Evolutionary conservation across 805 yeast species (phyloP).

Genomic region (Candida vartiovaarae): DNA sequence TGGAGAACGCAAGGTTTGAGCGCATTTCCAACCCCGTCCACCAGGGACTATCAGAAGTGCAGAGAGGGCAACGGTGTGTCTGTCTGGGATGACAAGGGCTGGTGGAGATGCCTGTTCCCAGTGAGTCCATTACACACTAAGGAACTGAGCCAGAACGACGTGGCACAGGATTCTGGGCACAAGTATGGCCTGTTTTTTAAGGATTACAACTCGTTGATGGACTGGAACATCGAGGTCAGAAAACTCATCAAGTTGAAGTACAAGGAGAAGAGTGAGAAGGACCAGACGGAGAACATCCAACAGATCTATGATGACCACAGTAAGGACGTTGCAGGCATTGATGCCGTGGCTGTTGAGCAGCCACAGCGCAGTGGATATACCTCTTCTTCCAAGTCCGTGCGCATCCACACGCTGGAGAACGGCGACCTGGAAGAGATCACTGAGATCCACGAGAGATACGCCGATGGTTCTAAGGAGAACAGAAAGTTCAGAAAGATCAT

Average conservation of each 20-base stretch:
- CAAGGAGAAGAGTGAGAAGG: constrained; percentile 18
- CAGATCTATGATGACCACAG: constrained; percentile 21
- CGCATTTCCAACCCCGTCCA: constrained; percentile 53
- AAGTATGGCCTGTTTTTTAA: constrained; percentile 54
- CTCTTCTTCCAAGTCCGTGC: constrained; percentile 32
- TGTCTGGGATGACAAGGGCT: constrained; percentile 78
- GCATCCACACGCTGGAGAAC: constrained; percentile 31
- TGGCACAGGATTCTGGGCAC: constrained; percentile 36
- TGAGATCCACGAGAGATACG: constrained; percentile 29
- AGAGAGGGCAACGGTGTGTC: constrained; percentile 56
- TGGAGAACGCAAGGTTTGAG: constrained; percentile 31
- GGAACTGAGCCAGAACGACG: constrained; percentile 49
- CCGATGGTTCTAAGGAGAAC: constrained; percentile 36
- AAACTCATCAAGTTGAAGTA: constrained; percentile 32
- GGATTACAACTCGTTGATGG: constrained; percentile 55
- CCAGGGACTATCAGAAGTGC: constrained; percentile 56
- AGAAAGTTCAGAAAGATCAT: constrained; percentile 31
- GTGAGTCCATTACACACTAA: constrained; percentile 27
- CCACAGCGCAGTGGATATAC: constrained; percentile 22
- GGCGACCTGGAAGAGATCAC: constrained; percentile 38
- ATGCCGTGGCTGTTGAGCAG: background rate
- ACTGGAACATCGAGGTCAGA: constrained; percentile 58
- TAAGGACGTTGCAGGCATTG: constrained; percentile 10
- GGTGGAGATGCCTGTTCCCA: constrained; percentile 90
- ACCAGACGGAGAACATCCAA: constrained; percentile 11